Conservation (phyloP, 208 protist genomes). For the Crithidia fasciculata region DNA sequence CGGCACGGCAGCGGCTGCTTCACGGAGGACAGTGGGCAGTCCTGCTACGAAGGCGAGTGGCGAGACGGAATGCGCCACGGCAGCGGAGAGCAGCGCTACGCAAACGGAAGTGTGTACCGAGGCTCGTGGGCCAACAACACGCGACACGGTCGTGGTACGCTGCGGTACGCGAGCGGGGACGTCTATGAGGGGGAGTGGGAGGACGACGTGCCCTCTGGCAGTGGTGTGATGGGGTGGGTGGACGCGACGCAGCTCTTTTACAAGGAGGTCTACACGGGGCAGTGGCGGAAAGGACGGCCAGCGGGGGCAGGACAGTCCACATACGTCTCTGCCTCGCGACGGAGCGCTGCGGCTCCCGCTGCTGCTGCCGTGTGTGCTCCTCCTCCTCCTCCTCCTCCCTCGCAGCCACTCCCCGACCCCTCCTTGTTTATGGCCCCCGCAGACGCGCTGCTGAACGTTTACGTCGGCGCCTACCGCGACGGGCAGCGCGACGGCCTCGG, state of each 20-base stretch:
- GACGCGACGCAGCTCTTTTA: slow-evolving; percentile 38
- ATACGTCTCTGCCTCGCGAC: slow-evolving; percentile 38
- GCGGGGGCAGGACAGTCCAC: slow-evolving; percentile 75
- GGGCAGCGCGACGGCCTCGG: slow-evolving; percentile 78
- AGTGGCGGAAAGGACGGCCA: slow-evolving; percentile 69
- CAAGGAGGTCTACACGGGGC: slow-evolving; percentile 78
- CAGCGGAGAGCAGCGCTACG: slow-evolving; percentile 65
- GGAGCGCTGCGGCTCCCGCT: no score
- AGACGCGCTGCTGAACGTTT: slow-evolving; percentile 72
- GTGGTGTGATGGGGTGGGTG: slow-evolving; percentile 85
- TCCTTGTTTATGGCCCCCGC: slow-evolving; percentile 47
- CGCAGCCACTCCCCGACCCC: slow-evolving; percentile 16
- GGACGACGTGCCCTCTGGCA: slow-evolving; percentile 52
- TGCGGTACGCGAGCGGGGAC: slow-evolving; percentile 64
- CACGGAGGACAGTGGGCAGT: slow-evolving; percentile 41
- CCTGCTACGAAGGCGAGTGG: slow-evolving; percentile 82
- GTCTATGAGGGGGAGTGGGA: slow-evolving; percentile 85
- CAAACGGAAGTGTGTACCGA: slow-evolving; percentile 69
- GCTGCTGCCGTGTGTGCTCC: no score
- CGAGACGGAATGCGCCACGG: slow-evolving; percentile 66
- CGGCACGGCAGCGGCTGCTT: slow-evolving; percentile 82
- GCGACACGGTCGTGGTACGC: slow-evolving; percentile 63
- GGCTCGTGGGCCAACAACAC: slow-evolving; percentile 63
- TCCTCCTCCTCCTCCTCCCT: not conserved
- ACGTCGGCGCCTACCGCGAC: slow-evolving; percentile 58